Base-by-base conservation (phyloP, 2,329 filamentous ascomycete genomes). In the Trichoderma sp. region DNA sequence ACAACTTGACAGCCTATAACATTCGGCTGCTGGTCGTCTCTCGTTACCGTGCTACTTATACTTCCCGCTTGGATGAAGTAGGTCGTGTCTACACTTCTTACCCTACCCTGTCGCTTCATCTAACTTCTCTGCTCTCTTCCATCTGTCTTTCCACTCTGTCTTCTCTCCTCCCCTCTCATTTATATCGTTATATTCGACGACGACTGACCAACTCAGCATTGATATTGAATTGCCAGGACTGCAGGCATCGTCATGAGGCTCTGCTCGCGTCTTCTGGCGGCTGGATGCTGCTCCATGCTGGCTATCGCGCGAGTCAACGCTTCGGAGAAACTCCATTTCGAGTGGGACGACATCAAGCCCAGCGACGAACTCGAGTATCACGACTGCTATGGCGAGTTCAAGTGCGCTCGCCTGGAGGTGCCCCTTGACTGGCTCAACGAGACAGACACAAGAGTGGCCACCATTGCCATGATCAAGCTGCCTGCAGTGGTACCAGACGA, bases 221-320 rank as follows among this genome's bases (percentile, higher is more conserved):
- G 57, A 21, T 34, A 34, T 21, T n/a, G 1, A 9, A n/a, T n/a
- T 43, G 39, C 9, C 24, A 47, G 14, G 3, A 18, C 4, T 60
- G 6, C 47, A 26, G 30, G 53, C 24, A 68, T 26, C 53, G 15
- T 11, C 12, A 68, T 68, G 65, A 68, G 14, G 34, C 34, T 6
- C 34, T 58, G 34, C 53, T 32, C 75, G 7, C 74, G 77, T 58
- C 69, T 80, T n/a, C 74, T 81, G 21, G 75, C 78, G 3, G 56
- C 61, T 11, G 75, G 80, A 4, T 76, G 78, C 4, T 85, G 60
- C 58, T 53, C 21, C 90, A 88, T 89, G 84, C 88, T 0, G 86
- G 88, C 9, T 82, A 90, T 3, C 5, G 28, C 51, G 12, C 9
- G 47, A 34, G 47, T n/a, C 36, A 21, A 51, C 9, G 26, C 60